Evolutionary conservation across 2,329 filamentous ascomycete species (phyloP), one percentile per base, ranked within the genome.

Genomic region (Seiridium cupressi): DNA sequence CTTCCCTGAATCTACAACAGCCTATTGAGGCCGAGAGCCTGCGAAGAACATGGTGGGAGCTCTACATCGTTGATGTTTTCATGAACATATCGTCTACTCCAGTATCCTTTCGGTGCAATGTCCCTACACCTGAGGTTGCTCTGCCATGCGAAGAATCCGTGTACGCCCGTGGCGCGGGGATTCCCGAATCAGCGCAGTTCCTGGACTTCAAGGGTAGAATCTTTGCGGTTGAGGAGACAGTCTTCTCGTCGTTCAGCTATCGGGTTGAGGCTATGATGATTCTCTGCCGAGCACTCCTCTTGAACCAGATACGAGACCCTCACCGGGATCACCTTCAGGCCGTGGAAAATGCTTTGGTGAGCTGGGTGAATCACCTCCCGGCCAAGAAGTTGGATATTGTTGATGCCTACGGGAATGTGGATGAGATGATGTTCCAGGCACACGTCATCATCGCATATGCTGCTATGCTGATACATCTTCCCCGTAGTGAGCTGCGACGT

Each of bases 341-440:
- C n/a, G 49, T 53, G n/a, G 49, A 53, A 18, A 53, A 53, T 18
- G 49, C 49, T 1, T 35, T 53, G 9, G 49, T 53, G 11, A 53
- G 49, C 7, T 53, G 49, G 49, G 34, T 38, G 9, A 53, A 53
- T 18, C 49, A 36, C 10, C 38, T 53, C 8, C 49, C 49, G 8
- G 2, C 49, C 11, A 35, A 32, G 10, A 53, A 53, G 10, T 35
- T 11, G 7, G 49, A 53, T n/a, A 53, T 53, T n/a, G 38, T 53
- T 18, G 49, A 53, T n/a, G 35, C 49, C 32, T 53, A 53, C 35
- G 49, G 49, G 11, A 53, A 32, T 7, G 49, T 53, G 11, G 49
- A 53, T 34, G 49, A 53, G 9, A 53, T 53, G 49, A 53, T 53
- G 49, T 53, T 53, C n/a, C 49, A 53, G 34, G 49, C 49, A 53